Percentiles rank a stretch among this genome's conserved stretches.
Conservation (phyloP, 1,139 yeast genomes). For the Candida pseudoviswanathii region DNA sequence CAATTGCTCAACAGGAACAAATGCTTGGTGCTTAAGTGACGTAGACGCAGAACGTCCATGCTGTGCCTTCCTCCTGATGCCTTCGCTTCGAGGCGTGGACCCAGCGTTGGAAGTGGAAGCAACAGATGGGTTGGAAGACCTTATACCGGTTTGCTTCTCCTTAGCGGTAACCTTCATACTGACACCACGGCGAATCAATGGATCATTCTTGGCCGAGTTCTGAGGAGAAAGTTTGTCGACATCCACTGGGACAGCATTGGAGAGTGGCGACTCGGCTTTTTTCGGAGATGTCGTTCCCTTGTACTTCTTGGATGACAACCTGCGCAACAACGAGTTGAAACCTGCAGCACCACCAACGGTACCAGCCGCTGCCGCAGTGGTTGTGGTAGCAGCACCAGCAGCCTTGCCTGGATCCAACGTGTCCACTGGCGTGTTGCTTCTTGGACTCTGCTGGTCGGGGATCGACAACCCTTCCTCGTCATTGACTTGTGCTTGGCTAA, state of each 20-base stretch:
- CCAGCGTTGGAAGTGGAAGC: not conserved
- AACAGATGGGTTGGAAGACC: constrained; percentile 9
- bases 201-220: constrained; percentile 33
- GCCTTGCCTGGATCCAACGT: constrained; percentile 35
- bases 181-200: constrained; percentile 62
- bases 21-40: constrained; percentile 38
- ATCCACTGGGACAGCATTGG: constrained; percentile 9
- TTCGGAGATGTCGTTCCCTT: constrained; percentile 23
- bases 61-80: constrained; percentile 6
- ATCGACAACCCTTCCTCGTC: constrained; percentile 13
- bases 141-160: constrained; percentile 40
- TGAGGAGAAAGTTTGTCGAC: constrained; percentile 10
- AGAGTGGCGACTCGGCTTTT: constrained; percentile 14
- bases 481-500: constrained; percentile 19
- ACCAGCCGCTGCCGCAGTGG: constrained; percentile 27
- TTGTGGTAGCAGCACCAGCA: constrained; percentile 23
- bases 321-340: constrained; percentile 41
- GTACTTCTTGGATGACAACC: constrained; percentile 39
- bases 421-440: constrained; percentile 26
- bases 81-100: constrained; percentile 3
- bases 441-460: constrained; percentile 41
- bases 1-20: constrained; percentile 48
- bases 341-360: constrained; percentile 30
- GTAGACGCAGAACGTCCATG: constrained; percentile 33
- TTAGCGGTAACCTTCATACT: constrained; percentile 64